phyloP scores from a whole-genome alignment of 441 rosid species.

The Cnidoscolus chayamansa region DNA sequence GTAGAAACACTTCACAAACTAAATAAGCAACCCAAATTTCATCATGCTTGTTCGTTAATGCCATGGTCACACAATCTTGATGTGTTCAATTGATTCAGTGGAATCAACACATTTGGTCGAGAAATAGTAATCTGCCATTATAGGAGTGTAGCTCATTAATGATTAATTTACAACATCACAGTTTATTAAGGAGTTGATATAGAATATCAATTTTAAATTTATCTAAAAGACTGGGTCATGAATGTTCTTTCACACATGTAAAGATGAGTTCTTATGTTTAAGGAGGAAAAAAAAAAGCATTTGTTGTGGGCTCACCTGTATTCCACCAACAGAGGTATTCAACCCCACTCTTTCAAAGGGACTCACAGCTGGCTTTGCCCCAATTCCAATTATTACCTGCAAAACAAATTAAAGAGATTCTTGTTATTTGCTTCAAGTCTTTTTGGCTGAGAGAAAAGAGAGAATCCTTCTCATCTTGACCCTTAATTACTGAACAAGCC shows the following conservation, averaged over 20 bases:
- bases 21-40: background rate
- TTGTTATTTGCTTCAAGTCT: background rate
- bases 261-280: background rate
- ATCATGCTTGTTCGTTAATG: background rate
- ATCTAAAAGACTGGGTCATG: background rate
- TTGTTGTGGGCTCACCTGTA: slow-evolving; percentile 49
- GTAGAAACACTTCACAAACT: background rate
- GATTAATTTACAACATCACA: background rate
- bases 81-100: background rate
- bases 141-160: background rate
- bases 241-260: background rate
- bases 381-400: slow-evolving; percentile 81
- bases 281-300: background rate
- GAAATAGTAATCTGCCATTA: background rate
- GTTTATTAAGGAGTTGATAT: background rate
- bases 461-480: background rate
- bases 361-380: slow-evolving; percentile 78
- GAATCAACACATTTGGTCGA: background rate
- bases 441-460: background rate
- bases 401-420: background rate
- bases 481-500: background rate
- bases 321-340: slow-evolving; percentile 64
- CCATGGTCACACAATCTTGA: background rate
- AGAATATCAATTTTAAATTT: background rate
- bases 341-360: slow-evolving; percentile 67